Base-by-base conservation (phyloP, 2,329 filamentous ascomycete genomes). In the Madurella fahalii region DNA sequence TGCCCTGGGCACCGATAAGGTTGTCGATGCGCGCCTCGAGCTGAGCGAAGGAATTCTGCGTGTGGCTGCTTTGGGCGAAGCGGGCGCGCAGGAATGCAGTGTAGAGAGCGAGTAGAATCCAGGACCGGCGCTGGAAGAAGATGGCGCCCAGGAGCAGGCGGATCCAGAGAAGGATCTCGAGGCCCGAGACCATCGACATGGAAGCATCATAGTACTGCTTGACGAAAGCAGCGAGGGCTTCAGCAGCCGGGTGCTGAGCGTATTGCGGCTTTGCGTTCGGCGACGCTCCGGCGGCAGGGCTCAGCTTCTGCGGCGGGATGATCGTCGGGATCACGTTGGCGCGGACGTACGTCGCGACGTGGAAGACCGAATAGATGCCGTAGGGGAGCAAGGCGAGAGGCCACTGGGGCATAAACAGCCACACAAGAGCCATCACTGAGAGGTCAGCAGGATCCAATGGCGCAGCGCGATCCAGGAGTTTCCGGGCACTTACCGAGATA, bases 181-280 rank as follows among this genome's bases (percentile, higher is more conserved):
- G 88, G 45, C 80, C 77, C 39, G 93, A 88, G 32, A 99, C 94
- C 58, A 97, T 78, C 54, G 88, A 89, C 94, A 99, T 99, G 73
- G 90, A 95, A 58, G 83, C 77, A 71, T 99, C 94, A 70, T 99
- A 99, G 82, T 97, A 96, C 71, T 91, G 84, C 84, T 97, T 97
- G 72, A 99, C 91, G 67, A 99, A 99, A 66, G 81, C 81, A 64
- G 91, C 91, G 71, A 99, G 96, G 63, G 80, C 82, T 59, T 96
- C 91, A 51, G 89, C 86, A 53, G 91, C 74, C 42, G 85, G 84
- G 71, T 78, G 81, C 63, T 73, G 74, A 32, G 72, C 70, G 57
- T 68, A 71, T 58, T 80, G 80, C 34, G 77, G 76, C 75, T 83
- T 87, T 57, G 80, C 77, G 59, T 74, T 77, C 16, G 78, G 74